Evolutionary conservation across 192 early-diverging fungal species (phyloP).

Genomic region (Coemansia asiatica): DNA sequence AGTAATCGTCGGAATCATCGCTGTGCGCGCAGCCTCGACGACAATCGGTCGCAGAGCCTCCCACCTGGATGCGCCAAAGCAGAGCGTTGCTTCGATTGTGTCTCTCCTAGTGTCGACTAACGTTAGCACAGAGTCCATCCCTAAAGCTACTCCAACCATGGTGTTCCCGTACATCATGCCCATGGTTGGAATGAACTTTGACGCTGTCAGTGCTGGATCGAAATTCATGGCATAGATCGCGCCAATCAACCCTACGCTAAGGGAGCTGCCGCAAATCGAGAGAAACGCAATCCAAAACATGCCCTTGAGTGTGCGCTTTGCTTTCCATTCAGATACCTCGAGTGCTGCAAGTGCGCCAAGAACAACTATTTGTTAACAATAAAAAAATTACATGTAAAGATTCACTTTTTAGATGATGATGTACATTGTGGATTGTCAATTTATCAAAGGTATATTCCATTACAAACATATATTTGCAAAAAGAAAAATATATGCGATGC

Average conservation of each 20-base stretch:
- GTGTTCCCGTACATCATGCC: constrained; percentile 86
- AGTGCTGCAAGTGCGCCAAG: constrained; percentile 49
- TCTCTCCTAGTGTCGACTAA: constrained; percentile 56
- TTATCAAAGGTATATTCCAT: too few species aligned
- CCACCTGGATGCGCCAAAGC: constrained; percentile 82
- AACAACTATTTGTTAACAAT: constrained; percentile 18
- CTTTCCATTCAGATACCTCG: constrained; percentile 55
- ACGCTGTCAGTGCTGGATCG: constrained; percentile 64
- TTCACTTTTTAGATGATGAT: too few species aligned
- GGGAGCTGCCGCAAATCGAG: constrained; percentile 49
- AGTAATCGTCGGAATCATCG: constrained; percentile 80
- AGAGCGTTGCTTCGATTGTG: constrained; percentile 60
- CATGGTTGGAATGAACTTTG: constrained; percentile 78
- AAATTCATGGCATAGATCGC: constrained; percentile 68
- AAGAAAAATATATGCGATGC: constrained; percentile 58
- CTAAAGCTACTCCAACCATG: constrained; percentile 71
- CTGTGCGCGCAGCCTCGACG: constrained; percentile 69
- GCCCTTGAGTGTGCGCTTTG: constrained; percentile 67
- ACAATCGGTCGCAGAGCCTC: constrained; percentile 76
- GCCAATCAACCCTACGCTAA: constrained; percentile 22
- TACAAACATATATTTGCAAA: constrained; percentile 15
- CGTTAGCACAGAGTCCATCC: constrained; percentile 59
- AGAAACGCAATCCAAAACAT: constrained; percentile 66
- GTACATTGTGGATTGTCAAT: too few species aligned
- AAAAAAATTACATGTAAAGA: constrained; percentile 62